phyloP scores from a whole-genome alignment of 1,139 yeast genomes.

The Taphrina sp. region DNA sequence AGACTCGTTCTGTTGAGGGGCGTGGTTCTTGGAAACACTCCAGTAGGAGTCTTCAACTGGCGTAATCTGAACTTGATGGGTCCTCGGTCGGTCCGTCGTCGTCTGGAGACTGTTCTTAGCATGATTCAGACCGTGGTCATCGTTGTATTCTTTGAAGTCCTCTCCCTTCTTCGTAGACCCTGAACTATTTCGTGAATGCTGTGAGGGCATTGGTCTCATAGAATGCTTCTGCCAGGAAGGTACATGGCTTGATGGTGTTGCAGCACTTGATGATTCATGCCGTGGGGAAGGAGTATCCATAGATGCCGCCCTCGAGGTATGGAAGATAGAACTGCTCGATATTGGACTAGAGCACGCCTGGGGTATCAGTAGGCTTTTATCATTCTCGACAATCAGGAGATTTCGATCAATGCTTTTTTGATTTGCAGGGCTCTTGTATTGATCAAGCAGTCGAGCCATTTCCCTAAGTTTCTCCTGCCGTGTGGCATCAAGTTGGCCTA shows the following conservation, averaged over 20 bases:
- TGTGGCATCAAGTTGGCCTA: constrained; percentile 7
- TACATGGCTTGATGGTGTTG: constrained; percentile 5
- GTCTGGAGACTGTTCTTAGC: neutral
- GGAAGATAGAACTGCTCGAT: neutral
- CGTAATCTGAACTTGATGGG: neutral
- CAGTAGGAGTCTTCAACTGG: constrained; percentile 27
- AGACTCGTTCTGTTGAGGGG: neutral
- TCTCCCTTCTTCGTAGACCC: no score
- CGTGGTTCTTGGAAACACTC: neutral
- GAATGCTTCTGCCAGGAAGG: constrained; percentile 25
- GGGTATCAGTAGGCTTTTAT: constrained; percentile 1
- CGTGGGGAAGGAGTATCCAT: no score
- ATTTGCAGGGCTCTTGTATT: constrained; percentile 4
- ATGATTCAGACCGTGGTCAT: neutral
- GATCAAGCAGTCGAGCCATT: constrained; percentile 5
- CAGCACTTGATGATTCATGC: constrained; percentile 10
- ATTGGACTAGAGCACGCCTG: constrained; percentile 27
- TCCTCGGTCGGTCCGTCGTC: neutral
- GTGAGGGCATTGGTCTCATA: no score
- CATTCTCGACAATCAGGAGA: neutral
- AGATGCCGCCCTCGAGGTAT: no score
- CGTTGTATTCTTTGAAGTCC: no score
- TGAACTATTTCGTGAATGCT: no score
- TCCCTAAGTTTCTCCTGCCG: constrained; percentile 4
- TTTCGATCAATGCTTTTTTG: neutral